Evolutionary conservation across 148 eudicot species (phyloP), one percentile per base, ranked within the genome.

Genomic region (Diospyros kaki): DNA sequence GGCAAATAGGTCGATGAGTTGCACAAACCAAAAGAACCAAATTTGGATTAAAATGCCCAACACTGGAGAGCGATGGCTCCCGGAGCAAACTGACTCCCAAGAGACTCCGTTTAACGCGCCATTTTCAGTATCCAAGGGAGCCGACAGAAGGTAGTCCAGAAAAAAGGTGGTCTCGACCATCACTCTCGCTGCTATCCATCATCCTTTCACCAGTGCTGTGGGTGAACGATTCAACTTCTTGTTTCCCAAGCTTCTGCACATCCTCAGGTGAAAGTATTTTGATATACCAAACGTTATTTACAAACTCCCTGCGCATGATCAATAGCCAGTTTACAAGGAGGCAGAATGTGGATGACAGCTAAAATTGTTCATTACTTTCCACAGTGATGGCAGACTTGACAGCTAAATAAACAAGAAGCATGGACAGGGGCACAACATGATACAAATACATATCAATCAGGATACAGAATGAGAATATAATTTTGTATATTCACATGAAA

Each of bases 231-330:
- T 84, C 86, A 72, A 55, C 75, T 75, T 87, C 96, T 81, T 84
- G 89, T 72, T 87, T 89, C 68, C 94, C 96, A 58, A 95, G 82
- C 79, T 86, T 86, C 77, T 78, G 86, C 58, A 93, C 89, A 80
- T 95, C 99, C 85, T 92, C 96, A 3, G 99, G 97, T 18, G 99
- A 95, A 74, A 95, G 99, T 78, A 95, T 92, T 83, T 95, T 95
- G 72, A 95, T 95, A 78, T 88, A 89, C 89, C 96, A 95, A 79
- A 95, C 99, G 82, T 91, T 92, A 73, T 91, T 92, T 53, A 95
- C 90, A 83, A 95, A 95, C 81, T 89, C 93, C 90, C 99, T 95
- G 91, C 80, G 28, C 28, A 28, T 28, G 28, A 28, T 28, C 28
- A 28, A 28, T 28, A 28, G 28, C 28, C 28, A 28, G 28, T 28